Evolutionary conservation across 257 asterid genomes (phyloP), one percentile per base, ranked within the genome.

Genomic region (Linderniella brevidens): DNA sequence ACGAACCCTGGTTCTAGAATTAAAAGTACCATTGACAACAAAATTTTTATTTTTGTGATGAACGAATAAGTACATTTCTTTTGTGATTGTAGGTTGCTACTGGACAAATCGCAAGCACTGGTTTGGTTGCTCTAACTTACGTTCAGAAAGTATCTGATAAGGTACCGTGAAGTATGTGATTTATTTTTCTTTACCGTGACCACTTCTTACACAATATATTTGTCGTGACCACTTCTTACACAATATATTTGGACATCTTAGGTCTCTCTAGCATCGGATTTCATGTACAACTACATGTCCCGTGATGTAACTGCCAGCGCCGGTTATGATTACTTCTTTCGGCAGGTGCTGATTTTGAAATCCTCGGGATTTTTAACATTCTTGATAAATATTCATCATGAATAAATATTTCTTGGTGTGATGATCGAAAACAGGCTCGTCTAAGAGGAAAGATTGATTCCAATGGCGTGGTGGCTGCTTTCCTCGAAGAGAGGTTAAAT

Each of bases 71-170:
- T 6, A 35, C 19, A 25, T 32, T 61, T 37, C 37, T 41, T 38
- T 16, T 52, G 37, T 42, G 46, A 32, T 35, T 68, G 60, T 66
- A 85, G 95, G 93, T 85, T 17, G 86, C 97, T 44, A 76, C 97
- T 25, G 97, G 92, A 49, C 95, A 87, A 73, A 79, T 78, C 66
- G 93, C 95, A 55, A 87, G 86, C 69, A 83, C 97, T 43, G 95
- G 93, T 53, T 66, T 87, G 75, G 77, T 87, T 60, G 83, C 82
- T 39, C 61, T 87, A 53, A 71, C 93, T 66, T 87, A 87, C 68
- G 97, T 87, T 46, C 97, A 87, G 43, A 87, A 83, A 87, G 68
- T 87, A 36, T 73, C 86, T 55, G 95, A 83, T 8, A 83, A 79
- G 93, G 95, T 79, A 37, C 58, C 45, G 18, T 35, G 17, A 41